These are phyloP conservation scores for Naegleria fowleri DNA, from an alignment of 208 protist genomes.

Conservation along the genomic window DNA sequence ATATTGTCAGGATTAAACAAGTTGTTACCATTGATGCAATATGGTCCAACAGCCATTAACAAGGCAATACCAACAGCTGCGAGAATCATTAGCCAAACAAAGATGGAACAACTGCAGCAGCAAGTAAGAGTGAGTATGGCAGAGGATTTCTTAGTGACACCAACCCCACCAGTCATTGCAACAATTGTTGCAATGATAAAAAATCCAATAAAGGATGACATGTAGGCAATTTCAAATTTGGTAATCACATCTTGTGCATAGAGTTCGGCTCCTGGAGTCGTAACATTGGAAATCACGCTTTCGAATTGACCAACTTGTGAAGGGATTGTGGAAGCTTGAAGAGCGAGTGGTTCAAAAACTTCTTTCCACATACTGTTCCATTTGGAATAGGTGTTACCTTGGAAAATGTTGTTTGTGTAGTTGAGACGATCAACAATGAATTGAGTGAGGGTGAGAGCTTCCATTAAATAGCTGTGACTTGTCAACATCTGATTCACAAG, in stretches of 20 bases:
- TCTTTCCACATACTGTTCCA: background rate
- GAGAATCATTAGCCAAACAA: background rate
- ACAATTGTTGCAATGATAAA: background rate
- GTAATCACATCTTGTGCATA: background rate
- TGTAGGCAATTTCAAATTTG: too few species aligned
- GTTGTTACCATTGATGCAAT: background rate
- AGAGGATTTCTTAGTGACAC: background rate
- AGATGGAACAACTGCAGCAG: background rate
- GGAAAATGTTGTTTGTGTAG: background rate
- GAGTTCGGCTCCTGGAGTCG: background rate
- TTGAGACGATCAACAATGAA: background rate
- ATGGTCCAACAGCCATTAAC: background rate
- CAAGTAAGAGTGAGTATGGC: background rate
- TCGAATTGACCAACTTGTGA: background rate
- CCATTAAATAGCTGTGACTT: background rate
- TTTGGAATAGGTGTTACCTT: background rate
- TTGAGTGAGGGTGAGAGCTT: background rate
- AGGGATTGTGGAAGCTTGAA: background rate
- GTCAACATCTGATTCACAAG: background rate
- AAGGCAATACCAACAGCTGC: background rate
- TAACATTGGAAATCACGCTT: background rate
- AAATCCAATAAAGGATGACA: background rate
- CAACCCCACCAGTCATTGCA: background rate
- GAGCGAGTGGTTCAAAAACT: background rate
- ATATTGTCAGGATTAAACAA: background rate